Evolutionary conservation across 2,329 filamentous ascomycete species (phyloP).

Genomic region (Triangularia setosa): DNA sequence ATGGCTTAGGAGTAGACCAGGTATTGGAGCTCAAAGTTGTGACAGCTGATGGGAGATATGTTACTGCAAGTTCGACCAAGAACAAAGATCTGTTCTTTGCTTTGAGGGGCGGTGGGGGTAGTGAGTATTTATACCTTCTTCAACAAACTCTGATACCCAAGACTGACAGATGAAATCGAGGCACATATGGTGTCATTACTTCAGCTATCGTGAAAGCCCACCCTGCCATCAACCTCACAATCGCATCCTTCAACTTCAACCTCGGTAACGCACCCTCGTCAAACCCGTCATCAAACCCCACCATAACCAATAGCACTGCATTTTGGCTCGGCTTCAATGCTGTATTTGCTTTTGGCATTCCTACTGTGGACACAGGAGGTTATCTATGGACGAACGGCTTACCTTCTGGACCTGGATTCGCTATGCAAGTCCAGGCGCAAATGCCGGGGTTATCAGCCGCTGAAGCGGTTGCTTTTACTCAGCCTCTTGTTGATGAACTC

Average conservation of each 20-base stretch:
- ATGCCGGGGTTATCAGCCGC: slow-evolving; percentile 28
- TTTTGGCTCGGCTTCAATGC: slow-evolving; percentile 33
- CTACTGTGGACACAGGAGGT: slow-evolving; percentile 33
- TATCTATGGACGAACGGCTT: slow-evolving; percentile 33
- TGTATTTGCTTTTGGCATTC: slow-evolving; percentile 34
- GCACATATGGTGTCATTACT: slow-evolving; percentile 24
- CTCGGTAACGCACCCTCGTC: slow-evolving; percentile 2
- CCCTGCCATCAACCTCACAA: slow-evolving; percentile 19
- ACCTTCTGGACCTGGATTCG: slow-evolving; percentile 19
- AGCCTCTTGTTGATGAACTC: slow-evolving; percentile 33
- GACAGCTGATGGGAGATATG: slow-evolving; percentile 39
- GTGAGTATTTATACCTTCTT: neutral
- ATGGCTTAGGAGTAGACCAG: slow-evolving; percentile 50
- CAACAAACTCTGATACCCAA: neutral
- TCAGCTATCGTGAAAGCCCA: slow-evolving; percentile 25
- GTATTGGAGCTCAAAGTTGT: slow-evolving; percentile 45
- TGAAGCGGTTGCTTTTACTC: slow-evolving; percentile 29
- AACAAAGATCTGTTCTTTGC: slow-evolving; percentile 6
- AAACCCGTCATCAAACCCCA: neutral
- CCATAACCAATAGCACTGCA: slow-evolving; percentile 8
- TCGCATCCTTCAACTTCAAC: slow-evolving; percentile 19
- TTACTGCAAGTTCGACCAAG: neutral
- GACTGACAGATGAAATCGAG: neutral
- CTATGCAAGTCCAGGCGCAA: slow-evolving; percentile 32
- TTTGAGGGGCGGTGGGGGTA: neutral